phyloP scores from a whole-genome alignment of 176 grass and related monocot genomes.

The Oryza meridionalis region DNA sequence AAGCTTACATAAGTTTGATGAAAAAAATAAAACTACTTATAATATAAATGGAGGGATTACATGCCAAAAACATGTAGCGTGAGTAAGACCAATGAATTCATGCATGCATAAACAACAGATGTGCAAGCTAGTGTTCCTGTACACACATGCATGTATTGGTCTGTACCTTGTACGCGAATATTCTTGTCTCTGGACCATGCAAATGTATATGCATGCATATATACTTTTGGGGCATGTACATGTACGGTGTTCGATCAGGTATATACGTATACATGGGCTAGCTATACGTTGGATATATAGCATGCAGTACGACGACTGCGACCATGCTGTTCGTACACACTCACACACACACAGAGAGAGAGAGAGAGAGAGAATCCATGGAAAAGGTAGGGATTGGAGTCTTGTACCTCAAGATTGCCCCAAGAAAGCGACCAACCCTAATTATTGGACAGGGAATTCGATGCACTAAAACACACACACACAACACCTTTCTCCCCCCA shows the following conservation, averaged over 20 bases:
- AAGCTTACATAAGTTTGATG: too few species aligned
- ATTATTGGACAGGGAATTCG: constrained; percentile 95
- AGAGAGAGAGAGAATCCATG: constrained; percentile 41
- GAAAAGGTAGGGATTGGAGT: constrained; percentile 84
- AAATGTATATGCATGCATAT: too few species aligned
- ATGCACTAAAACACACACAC: constrained; percentile 63
- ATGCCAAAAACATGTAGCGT: too few species aligned
- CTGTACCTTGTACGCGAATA: background rate
- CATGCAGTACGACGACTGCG: background rate
- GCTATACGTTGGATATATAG: background rate
- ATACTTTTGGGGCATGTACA: background rate
- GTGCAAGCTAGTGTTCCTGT: too few species aligned
- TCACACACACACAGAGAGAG: too few species aligned
- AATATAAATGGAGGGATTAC: too few species aligned
- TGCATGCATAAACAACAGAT: too few species aligned
- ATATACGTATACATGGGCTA: background rate
- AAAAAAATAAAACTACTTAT: too few species aligned
- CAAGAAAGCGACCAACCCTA: constrained; percentile 94
- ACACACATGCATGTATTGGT: background rate
- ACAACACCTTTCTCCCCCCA: constrained; percentile 9
- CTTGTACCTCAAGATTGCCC: constrained; percentile 94
- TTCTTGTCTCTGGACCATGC: background rate
- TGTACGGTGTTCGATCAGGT: background rate
- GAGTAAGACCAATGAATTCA: too few species aligned
- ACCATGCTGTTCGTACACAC: constrained; percentile 36